Evolutionary conservation across 1,284 basidiomycete genomes (phyloP).

Genomic region (Ganoderma meredithae): DNA sequence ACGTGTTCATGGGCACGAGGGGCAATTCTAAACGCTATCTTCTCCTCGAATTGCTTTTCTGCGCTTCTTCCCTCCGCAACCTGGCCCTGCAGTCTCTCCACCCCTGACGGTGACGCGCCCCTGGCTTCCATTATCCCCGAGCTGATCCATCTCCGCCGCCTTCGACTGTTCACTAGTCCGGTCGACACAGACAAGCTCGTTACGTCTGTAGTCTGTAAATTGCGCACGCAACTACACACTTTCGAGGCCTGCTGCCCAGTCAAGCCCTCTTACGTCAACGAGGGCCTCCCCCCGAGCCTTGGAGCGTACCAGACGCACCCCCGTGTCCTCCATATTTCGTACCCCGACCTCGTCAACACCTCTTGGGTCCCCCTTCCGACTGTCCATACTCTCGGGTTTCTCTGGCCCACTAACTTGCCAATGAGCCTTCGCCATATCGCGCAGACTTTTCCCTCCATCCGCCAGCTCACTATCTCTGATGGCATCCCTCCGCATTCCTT

Average conservation of each 20-base stretch:
- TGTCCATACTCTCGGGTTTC: slow-evolving; percentile 10
- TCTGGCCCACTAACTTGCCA: neutral
- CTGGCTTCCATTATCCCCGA: slow-evolving; percentile 11
- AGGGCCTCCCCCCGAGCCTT: slow-evolving; percentile 1
- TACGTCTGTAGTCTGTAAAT: neutral
- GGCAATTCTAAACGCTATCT: neutral
- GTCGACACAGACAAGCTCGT: neutral
- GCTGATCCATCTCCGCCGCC: slow-evolving; percentile 5
- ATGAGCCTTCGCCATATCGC: slow-evolving; percentile 4
- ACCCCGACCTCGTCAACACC: neutral
- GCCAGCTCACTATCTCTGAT: slow-evolving; percentile 10
- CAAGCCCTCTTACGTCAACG: neutral
- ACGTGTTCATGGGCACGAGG: neutral
- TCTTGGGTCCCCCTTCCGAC: neutral
- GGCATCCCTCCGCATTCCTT: too few species aligned
- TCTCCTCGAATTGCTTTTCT: slow-evolving; percentile 6
- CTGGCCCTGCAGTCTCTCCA: slow-evolving; percentile 4
- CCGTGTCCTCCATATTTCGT: slow-evolving; percentile 5
- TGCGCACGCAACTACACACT: slow-evolving; percentile 1
- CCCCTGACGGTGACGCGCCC: neutral
- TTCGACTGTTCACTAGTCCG: neutral
- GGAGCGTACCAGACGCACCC: slow-evolving; percentile 5
- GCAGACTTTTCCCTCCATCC: slow-evolving; percentile 16
- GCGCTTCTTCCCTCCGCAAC: slow-evolving; percentile 4
- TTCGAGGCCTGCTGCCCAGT: neutral